Evolutionary conservation across 1,284 basidiomycete genomes (phyloP).

Genomic region (Sanguinoderma infundibulare): DNA sequence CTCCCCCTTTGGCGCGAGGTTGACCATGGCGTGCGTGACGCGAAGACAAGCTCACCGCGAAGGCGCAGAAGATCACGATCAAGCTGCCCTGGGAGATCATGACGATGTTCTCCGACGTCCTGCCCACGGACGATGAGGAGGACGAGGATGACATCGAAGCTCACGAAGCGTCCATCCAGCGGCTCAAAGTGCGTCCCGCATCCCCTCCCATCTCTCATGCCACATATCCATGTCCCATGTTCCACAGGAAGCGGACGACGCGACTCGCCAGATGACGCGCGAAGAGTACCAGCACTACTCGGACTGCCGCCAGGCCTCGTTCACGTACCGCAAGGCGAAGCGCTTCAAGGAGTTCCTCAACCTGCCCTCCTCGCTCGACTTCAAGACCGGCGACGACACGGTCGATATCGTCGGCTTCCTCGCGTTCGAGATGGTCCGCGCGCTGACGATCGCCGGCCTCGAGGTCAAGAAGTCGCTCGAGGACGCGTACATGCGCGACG

Average conservation of each 20-base stretch:
- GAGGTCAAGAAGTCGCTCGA: constrained; percentile 82
- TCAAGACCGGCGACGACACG: constrained; percentile 94
- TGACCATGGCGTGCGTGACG: background rate
- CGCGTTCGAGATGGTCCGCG: constrained; percentile 96
- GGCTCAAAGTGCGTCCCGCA: constrained; percentile 74
- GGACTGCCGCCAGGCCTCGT: constrained; percentile 95
- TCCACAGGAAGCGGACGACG: constrained; percentile 88
- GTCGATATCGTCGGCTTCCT: constrained; percentile 97
- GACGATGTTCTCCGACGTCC: constrained; percentile 88
- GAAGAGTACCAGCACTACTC: constrained; percentile 98
- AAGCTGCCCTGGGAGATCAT: constrained; percentile 96
- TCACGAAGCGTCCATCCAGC: constrained; percentile 90
- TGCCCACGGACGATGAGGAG: constrained; percentile 91
- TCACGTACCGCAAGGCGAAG: constrained; percentile 96
- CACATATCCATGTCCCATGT: background rate
- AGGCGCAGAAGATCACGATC: constrained; percentile 92
- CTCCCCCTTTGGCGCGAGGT: too few species aligned
- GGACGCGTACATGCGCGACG: constrained; percentile 69
- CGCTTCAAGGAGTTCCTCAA: constrained; percentile 96
- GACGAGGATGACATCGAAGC: constrained; percentile 99
- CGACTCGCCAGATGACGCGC: constrained; percentile 93
- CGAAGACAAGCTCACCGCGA: constrained; percentile 79
- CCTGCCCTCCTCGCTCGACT: constrained; percentile 84
- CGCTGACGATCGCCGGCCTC: constrained; percentile 86
- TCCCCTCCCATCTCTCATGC: background rate